A percentile compares a stretch with the other conserved stretches of the same genome.
phyloP scores from a whole-genome alignment of 768 basidiomycete species.

The Stropharia rugosoannulata region DNA sequence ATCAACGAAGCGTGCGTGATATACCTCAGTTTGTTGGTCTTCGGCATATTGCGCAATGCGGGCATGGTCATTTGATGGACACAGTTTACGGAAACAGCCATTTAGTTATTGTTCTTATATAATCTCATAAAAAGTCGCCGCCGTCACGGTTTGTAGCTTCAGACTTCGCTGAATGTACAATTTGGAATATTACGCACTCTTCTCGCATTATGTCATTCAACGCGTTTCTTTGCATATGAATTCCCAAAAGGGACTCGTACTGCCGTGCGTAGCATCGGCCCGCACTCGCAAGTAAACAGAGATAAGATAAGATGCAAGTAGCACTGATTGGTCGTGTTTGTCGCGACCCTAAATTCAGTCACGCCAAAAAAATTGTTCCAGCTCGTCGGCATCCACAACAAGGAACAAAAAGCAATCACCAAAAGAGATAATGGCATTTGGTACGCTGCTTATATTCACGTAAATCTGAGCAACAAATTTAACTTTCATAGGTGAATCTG shows the following conservation, averaged over 20 bases:
- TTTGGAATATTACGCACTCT: no score
- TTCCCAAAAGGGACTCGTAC: no score
- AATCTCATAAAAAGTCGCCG: no score
- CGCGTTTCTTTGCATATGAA: no score
- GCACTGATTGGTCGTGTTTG: not conserved
- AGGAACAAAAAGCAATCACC: conserved; percentile 8
- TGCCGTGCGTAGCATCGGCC: no score
- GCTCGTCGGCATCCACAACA: conserved; percentile 7
- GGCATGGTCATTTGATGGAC: no score
- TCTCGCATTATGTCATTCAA: no score
- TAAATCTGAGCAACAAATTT: not conserved
- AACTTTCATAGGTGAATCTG: conserved; percentile 24
- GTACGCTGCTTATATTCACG: not conserved
- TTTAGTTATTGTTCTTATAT: no score
- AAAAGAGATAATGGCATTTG: conserved; percentile 13
- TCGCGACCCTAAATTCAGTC: not conserved
- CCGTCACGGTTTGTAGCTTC: no score
- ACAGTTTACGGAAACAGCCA: no score
- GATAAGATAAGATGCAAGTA: not conserved
- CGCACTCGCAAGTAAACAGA: no score
- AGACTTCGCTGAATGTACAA: no score
- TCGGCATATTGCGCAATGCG: not conserved
- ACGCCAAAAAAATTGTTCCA: conserved; percentile 5
- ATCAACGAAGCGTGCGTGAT: not conserved
- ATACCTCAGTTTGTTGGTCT: not conserved